Evolutionary conservation across 1,284 basidiomycete genomes (phyloP).

Genomic region (Ceratobasidium papillatum): DNA sequence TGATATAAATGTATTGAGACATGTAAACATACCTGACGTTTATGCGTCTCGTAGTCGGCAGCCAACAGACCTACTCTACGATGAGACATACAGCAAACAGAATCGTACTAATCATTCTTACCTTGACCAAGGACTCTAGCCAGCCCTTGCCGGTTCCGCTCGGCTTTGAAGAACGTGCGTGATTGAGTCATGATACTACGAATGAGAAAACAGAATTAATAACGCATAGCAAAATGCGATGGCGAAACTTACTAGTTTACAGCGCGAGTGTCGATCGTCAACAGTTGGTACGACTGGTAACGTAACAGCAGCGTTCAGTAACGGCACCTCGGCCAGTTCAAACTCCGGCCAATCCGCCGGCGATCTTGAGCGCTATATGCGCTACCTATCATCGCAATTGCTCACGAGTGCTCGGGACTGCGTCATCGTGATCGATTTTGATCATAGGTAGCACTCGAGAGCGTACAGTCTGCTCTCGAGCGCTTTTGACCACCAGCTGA

Average conservation of each 20-base stretch:
- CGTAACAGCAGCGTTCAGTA: not conserved
- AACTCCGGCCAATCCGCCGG: too few relatives aligned
- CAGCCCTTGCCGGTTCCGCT: not conserved
- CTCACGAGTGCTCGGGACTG: too few relatives aligned
- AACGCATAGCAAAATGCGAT: not conserved
- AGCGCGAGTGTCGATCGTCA: slow-evolving; percentile 27
- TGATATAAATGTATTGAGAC: not conserved
- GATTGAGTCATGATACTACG: slow-evolving; percentile 14
- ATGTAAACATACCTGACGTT: slow-evolving; percentile 17
- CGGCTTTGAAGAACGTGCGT: slow-evolving; percentile 12
- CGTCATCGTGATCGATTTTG: too few relatives aligned
- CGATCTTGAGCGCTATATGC: too few relatives aligned
- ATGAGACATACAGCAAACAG: not conserved
- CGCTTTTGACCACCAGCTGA: too few relatives aligned
- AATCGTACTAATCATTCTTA: not conserved
- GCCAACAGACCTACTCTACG: slow-evolving; percentile 15
- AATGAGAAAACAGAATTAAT: not conserved
- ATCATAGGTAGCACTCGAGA: too few relatives aligned
- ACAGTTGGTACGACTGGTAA: slow-evolving; percentile 20
- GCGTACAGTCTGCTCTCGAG: too few relatives aligned
- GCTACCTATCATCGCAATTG: too few relatives aligned
- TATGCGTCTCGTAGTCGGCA: slow-evolving; percentile 29
- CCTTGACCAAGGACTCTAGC: slow-evolving; percentile 39
- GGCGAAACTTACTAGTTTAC: slow-evolving; percentile 21
- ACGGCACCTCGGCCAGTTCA: too few relatives aligned